Conservation (phyloP, 352 stramenopile genomes). For the Thraustochytrium sp. region DNA sequence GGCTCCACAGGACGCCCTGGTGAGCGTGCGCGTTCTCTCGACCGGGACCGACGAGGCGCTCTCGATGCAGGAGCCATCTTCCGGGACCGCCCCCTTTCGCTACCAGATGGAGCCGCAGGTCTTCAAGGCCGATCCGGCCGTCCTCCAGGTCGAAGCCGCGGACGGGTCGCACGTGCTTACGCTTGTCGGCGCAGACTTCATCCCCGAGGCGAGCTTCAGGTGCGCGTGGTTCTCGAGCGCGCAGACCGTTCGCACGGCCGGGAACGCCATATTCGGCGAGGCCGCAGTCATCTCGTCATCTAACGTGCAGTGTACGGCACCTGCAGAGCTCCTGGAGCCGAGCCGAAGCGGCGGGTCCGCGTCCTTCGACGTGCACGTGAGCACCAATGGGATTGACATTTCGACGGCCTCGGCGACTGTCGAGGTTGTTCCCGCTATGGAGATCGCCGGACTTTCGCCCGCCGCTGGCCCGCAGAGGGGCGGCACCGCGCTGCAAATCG, state of each 20-base stretch:
- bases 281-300: background rate
- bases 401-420: no score
- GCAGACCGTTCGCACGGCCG: background rate
- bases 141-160: background rate
- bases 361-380: background rate
- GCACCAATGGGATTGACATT: background rate
- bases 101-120: background rate
- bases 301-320: background rate
- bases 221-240: no score
- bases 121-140: background rate
- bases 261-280: background rate
- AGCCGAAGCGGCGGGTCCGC: no score
- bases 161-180: background rate
- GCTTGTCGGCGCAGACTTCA: background rate
- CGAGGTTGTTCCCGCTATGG: no score
- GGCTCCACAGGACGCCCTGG: background rate
- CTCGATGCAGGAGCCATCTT: background rate
- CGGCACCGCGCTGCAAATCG: no score
- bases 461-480: no score
- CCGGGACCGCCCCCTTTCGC: background rate
- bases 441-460: no score
- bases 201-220: background rate
- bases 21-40: background rate
- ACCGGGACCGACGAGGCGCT: background rate
- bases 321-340: background rate